Conservation (phyloP, 352 stramenopile species). For the Phytophthora agathidicida region DNA sequence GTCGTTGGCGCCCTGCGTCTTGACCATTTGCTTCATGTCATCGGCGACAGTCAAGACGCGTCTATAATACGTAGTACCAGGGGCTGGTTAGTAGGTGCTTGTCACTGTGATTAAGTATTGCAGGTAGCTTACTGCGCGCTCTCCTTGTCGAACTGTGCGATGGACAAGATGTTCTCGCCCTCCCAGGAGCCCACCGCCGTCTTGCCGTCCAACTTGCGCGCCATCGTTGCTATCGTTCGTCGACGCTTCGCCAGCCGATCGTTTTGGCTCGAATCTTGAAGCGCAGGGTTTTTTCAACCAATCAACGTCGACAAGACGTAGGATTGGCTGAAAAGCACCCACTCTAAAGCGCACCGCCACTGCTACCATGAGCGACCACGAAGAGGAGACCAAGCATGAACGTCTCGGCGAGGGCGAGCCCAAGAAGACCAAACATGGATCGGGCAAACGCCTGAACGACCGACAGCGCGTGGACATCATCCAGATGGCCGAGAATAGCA, state of each 20-base stretch:
- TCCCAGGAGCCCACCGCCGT: constrained; percentile 61
- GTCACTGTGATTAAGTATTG: neutral
- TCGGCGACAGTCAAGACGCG: constrained; percentile 77
- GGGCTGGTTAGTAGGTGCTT: constrained; percentile 7
- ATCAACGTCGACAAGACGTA: too few relatives aligned
- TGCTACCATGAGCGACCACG: constrained; percentile 29
- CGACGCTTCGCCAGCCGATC: constrained; percentile 1
- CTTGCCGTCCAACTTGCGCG: constrained; percentile 60
- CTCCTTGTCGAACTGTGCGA: constrained; percentile 77
- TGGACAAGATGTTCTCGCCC: constrained; percentile 79
- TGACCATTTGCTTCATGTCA: constrained; percentile 86
- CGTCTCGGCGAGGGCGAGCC: constrained; percentile 11
- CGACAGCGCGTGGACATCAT: constrained; percentile 87
- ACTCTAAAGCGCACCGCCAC: neutral
- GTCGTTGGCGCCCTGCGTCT: constrained; percentile 69
- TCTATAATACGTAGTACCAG: constrained; percentile 29
- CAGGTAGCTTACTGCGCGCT: constrained; percentile 62
- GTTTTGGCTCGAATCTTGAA: constrained; percentile 15
- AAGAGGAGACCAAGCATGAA: constrained; percentile 1
- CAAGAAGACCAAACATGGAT: constrained; percentile 74
- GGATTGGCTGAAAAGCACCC: neutral
- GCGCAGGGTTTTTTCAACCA: neutral
- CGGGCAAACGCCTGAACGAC: constrained; percentile 80
- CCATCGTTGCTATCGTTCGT: constrained; percentile 15
- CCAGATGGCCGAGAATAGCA: constrained; percentile 78